phyloP scores from a whole-genome alignment of 139 green algal genomes.

The Haematococcus lacustris region DNA sequence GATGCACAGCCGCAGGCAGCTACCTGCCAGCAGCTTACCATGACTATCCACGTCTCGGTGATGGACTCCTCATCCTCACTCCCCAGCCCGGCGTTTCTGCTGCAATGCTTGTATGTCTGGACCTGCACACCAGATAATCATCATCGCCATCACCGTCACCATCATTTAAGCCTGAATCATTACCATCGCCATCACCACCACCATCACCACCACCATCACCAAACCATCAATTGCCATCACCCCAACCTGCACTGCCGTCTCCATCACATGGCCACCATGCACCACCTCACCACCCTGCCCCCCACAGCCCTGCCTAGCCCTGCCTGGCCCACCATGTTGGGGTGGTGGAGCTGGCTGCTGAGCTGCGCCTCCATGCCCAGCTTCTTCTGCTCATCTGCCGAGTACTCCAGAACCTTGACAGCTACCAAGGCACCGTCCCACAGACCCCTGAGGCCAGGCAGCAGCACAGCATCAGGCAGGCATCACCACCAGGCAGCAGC shows the following conservation, averaged over 20 bases:
- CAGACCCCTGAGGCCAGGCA: background rate
- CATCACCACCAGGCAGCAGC: too few species aligned
- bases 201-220: too few species aligned
- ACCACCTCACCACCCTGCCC: too few species aligned
- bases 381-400: background rate
- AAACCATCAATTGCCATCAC: too few species aligned
- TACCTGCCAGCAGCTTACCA: too few species aligned
- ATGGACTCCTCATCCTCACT: conserved; percentile 13
- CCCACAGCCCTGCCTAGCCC: too few species aligned
- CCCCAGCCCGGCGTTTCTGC: conserved; percentile 1
- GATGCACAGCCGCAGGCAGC: too few species aligned
- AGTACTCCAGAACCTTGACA: conserved; percentile 66
- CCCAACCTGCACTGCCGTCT: too few species aligned
- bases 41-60: conserved; percentile 52
- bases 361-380: conserved; percentile 29
- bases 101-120: conserved; percentile 39
- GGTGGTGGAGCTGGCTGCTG: conserved; percentile 28
- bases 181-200: too few species aligned
- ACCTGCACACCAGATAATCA: conserved; percentile 18
- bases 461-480: too few species aligned
- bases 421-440: conserved; percentile 71
- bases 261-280: too few species aligned
- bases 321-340: conserved; percentile 32
- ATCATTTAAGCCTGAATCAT: background rate
- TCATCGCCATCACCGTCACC: too few species aligned